Evolutionary conservation across 495 filamentous ascomycete species (phyloP), one percentile per base, ranked within the genome.

Genomic region (Parachaetomium inaequale): DNA sequence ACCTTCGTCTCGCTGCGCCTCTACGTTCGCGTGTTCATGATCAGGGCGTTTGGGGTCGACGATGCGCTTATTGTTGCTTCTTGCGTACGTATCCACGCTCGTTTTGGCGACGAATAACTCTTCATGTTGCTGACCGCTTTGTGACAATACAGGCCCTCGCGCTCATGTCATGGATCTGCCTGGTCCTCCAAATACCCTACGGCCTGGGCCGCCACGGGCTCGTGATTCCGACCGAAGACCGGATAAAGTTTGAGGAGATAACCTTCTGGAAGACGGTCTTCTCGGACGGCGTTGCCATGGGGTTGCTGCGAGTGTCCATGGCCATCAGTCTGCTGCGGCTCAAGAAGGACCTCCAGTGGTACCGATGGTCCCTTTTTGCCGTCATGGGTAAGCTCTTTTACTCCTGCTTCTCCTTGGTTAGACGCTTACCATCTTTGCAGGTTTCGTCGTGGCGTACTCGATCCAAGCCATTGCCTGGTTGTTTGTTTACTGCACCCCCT

Each of bases 61-160:
- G 73, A 85, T 64, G 79, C 71, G 58, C 71, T 78, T 26, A 79
- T 82, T 59, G 57, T 71, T 4, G 70, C 76, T 0, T 42, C 65
- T 7, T 59, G 42, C 21, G 68, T 70, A 59, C 14, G 68, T 63
- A 12, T 17, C 4, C 19, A 5, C n/a, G 15, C 42, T 23, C 4
- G n/a, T 23, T 6, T 19, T 23, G 4, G 3, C 19, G n/a, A 46
- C 7, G n/a, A 21, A 46, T 6, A 17, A 23, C 2, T 23, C 17
- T 4, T 34, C 5, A 11, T 42, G 50, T 36, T 52, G 40, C 26
- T 56, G 25, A 56, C 25, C 25, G n/a, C 12, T 19, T 14, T 28
- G 11, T 26, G n/a, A 25, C 7, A 21, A 47, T 4, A 23, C 2
- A 60, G 58, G 46, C 26, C 15, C 47, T 51, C 58, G 58, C 58